These are phyloP conservation scores for Vaccinium macrocarpon DNA, from an alignment of 148 eudicot species.

Conservation along the genomic window DNA sequence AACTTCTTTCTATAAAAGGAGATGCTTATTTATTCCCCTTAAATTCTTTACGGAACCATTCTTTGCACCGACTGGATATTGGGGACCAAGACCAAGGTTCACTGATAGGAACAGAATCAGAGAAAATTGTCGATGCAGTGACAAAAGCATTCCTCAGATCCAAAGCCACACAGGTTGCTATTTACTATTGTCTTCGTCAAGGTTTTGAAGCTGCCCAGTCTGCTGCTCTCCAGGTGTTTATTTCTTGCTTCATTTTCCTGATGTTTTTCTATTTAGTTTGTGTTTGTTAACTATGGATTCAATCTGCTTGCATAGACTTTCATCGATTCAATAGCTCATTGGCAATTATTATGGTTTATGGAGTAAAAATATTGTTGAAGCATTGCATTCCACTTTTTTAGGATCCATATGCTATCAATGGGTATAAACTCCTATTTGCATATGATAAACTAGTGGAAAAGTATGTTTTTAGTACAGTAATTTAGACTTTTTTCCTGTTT, in stretches of 20 bases:
- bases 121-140: slow-evolving; percentile 53
- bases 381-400: not conserved
- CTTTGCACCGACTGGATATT: slow-evolving; percentile 52
- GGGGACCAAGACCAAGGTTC: slow-evolving; percentile 41
- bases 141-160: slow-evolving; percentile 64
- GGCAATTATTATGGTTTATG: not conserved
- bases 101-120: slow-evolving; percentile 44
- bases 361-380: not conserved
- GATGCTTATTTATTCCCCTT: slow-evolving; percentile 57
- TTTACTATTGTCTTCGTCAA: slow-evolving; percentile 85
- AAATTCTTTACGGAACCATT: slow-evolving; percentile 54
- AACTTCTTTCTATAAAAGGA: slow-evolving; percentile 39
- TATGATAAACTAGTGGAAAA: not conserved
- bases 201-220: slow-evolving; percentile 56
- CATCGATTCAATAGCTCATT: not conserved
- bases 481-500: not conserved
- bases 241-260: slow-evolving; percentile 4
- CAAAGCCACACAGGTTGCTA: slow-evolving; percentile 69
- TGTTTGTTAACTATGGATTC: not conserved
- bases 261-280: not conserved
- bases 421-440: not conserved
- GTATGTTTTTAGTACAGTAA: not conserved
- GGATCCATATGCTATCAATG: not conserved
- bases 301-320: not conserved
- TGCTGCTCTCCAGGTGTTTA: slow-evolving; percentile 71